These are phyloP conservation scores for Annona cherimola DNA, from an alignment of 164 flowering plant genomes.

Conservation along the genomic window DNA sequence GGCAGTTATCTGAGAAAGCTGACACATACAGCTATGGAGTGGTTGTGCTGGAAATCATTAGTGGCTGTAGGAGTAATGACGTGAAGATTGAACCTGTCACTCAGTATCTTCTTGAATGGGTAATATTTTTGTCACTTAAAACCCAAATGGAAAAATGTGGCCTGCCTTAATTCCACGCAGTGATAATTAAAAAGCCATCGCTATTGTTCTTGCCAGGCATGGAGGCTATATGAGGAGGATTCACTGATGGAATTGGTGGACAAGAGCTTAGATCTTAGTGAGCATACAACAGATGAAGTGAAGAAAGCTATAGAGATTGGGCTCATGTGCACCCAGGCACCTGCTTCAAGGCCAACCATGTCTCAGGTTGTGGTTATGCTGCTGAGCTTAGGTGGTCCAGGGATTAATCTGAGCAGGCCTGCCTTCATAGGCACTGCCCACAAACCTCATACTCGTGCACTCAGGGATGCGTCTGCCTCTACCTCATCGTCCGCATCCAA, in stretches of 20 bases:
- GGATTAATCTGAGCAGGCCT: conserved; percentile 17
- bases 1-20: conserved; percentile 52
- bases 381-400: conserved; percentile 13
- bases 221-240: conserved; percentile 36
- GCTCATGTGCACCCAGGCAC: conserved; percentile 37
- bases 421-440: conserved; percentile 17
- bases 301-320: conserved; percentile 40
- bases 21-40: conserved; percentile 57
- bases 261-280: conserved; percentile 25
- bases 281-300: conserved; percentile 21
- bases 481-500: neutral
- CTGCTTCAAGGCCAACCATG: conserved; percentile 42
- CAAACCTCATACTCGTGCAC: neutral
- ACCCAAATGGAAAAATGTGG: conserved; percentile 1
- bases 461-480: neutral
- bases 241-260: conserved; percentile 32
- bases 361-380: conserved; percentile 38
- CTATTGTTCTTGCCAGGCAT: conserved; percentile 26
- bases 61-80: conserved; percentile 41
- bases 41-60: conserved; percentile 51
- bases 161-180: conserved; percentile 2
- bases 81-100: conserved; percentile 17
- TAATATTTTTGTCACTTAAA: conserved; percentile 7
- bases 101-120: conserved; percentile 52
- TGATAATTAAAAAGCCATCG: too few species aligned